A percentile compares a stretch with the other conserved stretches of the same genome.
Conservation (phyloP, 192 early-diverging fungal species). For the Geosiphon pyriformis region DNA sequence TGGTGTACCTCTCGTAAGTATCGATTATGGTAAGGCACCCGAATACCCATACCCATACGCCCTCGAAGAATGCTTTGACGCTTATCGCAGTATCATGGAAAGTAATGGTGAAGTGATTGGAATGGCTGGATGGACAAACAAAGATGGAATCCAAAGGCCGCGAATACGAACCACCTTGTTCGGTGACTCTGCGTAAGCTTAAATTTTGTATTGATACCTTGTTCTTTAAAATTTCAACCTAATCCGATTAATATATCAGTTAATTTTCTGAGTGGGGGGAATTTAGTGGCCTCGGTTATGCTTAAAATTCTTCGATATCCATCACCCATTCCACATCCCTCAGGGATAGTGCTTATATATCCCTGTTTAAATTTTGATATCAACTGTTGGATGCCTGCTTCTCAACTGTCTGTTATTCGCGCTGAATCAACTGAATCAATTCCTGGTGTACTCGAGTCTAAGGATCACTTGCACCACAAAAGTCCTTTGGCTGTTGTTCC, state of each 20-base stretch:
- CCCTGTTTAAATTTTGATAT: conserved; percentile 88
- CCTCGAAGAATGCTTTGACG: conserved; percentile 86
- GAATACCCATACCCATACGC: conserved; percentile 93
- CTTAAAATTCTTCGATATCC: conserved; percentile 68
- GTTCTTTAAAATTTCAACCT: background rate
- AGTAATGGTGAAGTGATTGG: conserved; percentile 77
- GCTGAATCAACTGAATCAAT: conserved; percentile 47
- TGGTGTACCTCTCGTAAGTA: conserved; percentile 64
- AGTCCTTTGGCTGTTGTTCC: conserved; percentile 60
- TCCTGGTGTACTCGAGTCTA: conserved; percentile 43
- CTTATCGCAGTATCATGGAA: conserved; percentile 69
- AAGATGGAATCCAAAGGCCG: conserved; percentile 18
- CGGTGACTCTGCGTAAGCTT: conserved; percentile 90
- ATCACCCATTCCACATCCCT: conserved; percentile 55
- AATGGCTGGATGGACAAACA: conserved; percentile 49
- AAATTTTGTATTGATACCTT: conserved; percentile 2
- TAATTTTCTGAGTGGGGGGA: conserved; percentile 67
- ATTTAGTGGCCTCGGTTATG: conserved; percentile 70
- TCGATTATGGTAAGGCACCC: conserved; percentile 94
- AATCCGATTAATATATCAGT: background rate
- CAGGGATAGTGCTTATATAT: conserved; percentile 81
- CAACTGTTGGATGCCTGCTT: conserved; percentile 82
- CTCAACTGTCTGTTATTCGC: conserved; percentile 53
- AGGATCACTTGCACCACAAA: conserved; percentile 60
- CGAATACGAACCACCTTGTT: conserved; percentile 69